Base-by-base conservation (phyloP, 2,329 filamentous ascomycete genomes). In the Penicillium expansum region DNA sequence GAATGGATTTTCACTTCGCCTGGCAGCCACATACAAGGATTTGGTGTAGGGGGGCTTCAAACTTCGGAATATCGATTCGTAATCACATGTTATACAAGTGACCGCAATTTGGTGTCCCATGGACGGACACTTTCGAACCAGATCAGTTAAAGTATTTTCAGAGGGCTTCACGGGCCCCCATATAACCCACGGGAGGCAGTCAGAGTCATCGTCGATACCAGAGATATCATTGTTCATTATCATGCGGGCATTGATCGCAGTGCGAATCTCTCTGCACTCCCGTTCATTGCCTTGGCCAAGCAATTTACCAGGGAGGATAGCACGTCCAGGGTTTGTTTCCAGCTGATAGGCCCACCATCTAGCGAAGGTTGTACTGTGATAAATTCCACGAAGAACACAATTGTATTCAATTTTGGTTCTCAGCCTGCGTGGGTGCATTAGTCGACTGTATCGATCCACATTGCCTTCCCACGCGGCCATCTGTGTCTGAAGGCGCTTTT, bases 171-270 rank as follows among this genome's bases (percentile, higher is more conserved):
- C 48, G 1, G 62, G 57, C 29, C 43, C 39, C 62, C 60, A 64
- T 27, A 64, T 64, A n/a, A 64, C 20, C 47, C 44, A 62, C 5
- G 57, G 62, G 33, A 59, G 53, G 39, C 48, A 53, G 53, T 56
- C 53, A 13, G 56, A 59, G 39, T 59, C 54, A 47, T 64, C 48
- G 29, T 57, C 48, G 16, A 64, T 42, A 5, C 44, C 37, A 27
- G 55, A 56, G 43, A 63, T 56, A 41, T 65, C 60, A 52, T 62
- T 62, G 43, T 56, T 64, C 58, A 65, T 65, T 29, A 65, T 58
- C 14, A 38, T 57, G 9, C 61, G 59, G 16, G 61, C 60, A 52
- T 60, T 59, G 29, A 64, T 62, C 41, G 58, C 60, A 35, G 43
- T 56, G 10, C 49, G 53, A 53, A 59, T 59, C 48, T 50, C 48